Evolutionary conservation across 768 basidiomycete species (phyloP).

Genomic region (Mycena sanguinolenta): DNA sequence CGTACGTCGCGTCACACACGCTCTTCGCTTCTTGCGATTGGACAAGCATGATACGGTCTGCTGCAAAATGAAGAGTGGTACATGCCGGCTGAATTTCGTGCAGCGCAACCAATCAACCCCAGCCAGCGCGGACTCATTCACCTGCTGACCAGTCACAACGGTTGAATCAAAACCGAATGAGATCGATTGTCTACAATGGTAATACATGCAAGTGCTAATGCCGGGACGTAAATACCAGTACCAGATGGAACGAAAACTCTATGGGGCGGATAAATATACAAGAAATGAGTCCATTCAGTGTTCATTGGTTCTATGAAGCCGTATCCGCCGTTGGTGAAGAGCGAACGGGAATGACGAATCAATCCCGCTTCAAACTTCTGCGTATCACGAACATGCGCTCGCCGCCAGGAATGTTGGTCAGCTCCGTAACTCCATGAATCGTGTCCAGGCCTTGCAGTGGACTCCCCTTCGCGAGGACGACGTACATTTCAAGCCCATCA

Average conservation of each 20-base stretch:
- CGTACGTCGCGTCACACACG: background rate
- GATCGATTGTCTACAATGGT: constrained; percentile 23
- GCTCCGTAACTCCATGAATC: constrained; percentile 71
- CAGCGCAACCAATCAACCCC: constrained; percentile 11
- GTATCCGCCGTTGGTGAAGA: constrained; percentile 4
- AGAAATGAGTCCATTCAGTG: constrained; percentile 8
- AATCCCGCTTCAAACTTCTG: constrained; percentile 89
- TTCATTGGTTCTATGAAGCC: background rate
- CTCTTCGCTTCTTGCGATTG: constrained; percentile 1
- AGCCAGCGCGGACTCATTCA: background rate
- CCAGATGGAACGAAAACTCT: constrained; percentile 12
- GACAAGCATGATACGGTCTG: background rate
- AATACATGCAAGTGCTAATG: constrained; percentile 15
- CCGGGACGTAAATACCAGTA: background rate
- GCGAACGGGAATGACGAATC: constrained; percentile 13
- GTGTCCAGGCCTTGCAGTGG: constrained; percentile 69
- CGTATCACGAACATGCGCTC: constrained; percentile 86
- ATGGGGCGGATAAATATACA: constrained; percentile 15
- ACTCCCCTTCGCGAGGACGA: constrained; percentile 82
- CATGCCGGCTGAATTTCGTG: background rate
- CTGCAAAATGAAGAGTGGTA: background rate
- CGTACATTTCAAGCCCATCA: constrained; percentile 93
- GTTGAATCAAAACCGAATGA: background rate
- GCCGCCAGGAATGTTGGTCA: constrained; percentile 69
- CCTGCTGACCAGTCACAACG: constrained; percentile 8